Conservation (phyloP, 2,329 filamentous ascomycete genomes). For the Aspergillus puulaauensis region DNA sequence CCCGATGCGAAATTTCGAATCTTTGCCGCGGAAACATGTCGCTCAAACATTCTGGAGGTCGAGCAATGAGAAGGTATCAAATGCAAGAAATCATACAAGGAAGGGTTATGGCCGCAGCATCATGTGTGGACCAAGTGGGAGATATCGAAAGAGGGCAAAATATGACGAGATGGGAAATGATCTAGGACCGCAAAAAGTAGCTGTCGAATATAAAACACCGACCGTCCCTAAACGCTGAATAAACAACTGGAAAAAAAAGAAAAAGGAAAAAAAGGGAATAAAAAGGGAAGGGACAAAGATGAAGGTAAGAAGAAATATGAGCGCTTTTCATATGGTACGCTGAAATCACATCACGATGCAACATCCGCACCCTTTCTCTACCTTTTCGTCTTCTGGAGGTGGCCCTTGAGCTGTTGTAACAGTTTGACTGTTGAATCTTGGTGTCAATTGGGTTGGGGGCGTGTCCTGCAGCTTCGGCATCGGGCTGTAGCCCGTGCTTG, state of each 20-base stretch:
- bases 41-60: constrained; percentile 1
- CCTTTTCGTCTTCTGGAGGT: constrained; percentile 35
- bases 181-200: constrained; percentile 8
- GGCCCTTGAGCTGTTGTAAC: constrained; percentile 56
- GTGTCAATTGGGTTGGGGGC: constrained; percentile 33
- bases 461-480: constrained; percentile 48
- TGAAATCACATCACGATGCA: constrained; percentile 70
- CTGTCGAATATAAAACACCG: constrained; percentile 10
- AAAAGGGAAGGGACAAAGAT: not conserved
- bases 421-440: constrained; percentile 41
- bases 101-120: not conserved
- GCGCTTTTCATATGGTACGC: constrained; percentile 1
- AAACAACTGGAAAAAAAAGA: constrained; percentile 11
- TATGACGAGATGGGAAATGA: constrained; percentile 5
- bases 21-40: not conserved
- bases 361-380: constrained; percentile 60
- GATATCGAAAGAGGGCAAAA: constrained; percentile 1
- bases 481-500: constrained; percentile 50
- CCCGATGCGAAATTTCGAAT: not conserved
- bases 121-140: not conserved
- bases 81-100: constrained; percentile 1
- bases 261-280: not conserved
- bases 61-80: constrained; percentile 5
- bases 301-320: not conserved
- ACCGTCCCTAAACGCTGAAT: constrained; percentile 20